Conservation (phyloP, 1,284 basidiomycete species). For the Meira nashicola region DNA sequence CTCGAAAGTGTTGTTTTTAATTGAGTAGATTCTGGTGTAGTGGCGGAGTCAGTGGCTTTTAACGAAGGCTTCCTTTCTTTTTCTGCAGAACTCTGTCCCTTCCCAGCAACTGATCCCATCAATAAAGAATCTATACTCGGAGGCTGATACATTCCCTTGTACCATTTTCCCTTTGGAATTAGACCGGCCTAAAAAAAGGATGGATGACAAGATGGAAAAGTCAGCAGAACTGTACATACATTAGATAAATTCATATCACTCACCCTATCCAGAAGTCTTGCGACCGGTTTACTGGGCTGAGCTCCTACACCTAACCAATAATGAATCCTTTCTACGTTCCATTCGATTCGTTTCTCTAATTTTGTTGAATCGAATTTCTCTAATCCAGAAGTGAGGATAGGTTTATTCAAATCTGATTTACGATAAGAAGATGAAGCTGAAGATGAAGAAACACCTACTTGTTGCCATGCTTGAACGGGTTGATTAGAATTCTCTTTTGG, state of each 20-base stretch:
- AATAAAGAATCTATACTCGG: no score
- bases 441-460: slow-evolving; percentile 1
- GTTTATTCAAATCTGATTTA: slow-evolving; percentile 16
- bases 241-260: slow-evolving; percentile 52
- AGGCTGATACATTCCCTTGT: slow-evolving; percentile 39
- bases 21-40: no score
- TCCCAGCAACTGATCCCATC: no score
- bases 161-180: slow-evolving; percentile 33
- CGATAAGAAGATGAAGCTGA: not conserved
- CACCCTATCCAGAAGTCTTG: slow-evolving; percentile 74
- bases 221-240: not conserved
- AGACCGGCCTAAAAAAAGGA: slow-evolving; percentile 26
- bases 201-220: not conserved
- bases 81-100: not conserved
- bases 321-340: slow-evolving; percentile 81
- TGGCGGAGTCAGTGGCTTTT: not conserved
- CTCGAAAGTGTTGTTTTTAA: no score
- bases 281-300: slow-evolving; percentile 71
- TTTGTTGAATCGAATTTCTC: slow-evolving; percentile 9
- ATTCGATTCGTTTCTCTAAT: slow-evolving; percentile 70
- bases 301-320: slow-evolving; percentile 87
- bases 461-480: slow-evolving; percentile 8
- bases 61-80: not conserved
- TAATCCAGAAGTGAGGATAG: slow-evolving; percentile 36
- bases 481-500: not conserved